These are phyloP conservation scores for Colletotrichum sublineola DNA, from an alignment of 2,329 filamentous ascomycete species.

Conservation along the genomic window DNA sequence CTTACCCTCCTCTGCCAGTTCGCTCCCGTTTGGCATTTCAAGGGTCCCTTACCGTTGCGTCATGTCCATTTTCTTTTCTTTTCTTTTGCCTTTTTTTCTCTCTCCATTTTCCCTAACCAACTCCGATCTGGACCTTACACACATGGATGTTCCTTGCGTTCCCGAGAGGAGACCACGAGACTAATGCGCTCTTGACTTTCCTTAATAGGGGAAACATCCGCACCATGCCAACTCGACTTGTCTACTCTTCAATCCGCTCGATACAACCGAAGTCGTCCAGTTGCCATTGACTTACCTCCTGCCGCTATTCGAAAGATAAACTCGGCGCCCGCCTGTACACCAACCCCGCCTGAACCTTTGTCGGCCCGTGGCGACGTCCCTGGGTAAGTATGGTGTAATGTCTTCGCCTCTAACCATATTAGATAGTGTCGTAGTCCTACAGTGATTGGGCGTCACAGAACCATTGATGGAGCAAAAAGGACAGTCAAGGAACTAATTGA, in stretches of 20 bases:
- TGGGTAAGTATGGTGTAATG: conserved; percentile 61
- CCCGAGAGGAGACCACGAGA: conserved; percentile 9
- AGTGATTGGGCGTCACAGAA: conserved; percentile 1
- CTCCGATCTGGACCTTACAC: conserved; percentile 38
- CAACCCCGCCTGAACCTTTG: conserved; percentile 63
- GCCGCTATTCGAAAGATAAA: conserved; percentile 53
- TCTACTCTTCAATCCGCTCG: conserved; percentile 33
- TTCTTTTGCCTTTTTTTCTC: conserved; percentile 39
- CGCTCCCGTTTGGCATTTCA: conserved; percentile 28
- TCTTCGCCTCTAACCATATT: neutral
- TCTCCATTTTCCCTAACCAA: conserved; percentile 14
- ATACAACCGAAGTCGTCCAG: conserved; percentile 59
- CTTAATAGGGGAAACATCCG: conserved; percentile 38
- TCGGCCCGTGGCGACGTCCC: conserved; percentile 70
- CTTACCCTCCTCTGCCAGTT: conserved; percentile 8
- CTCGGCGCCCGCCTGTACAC: conserved; percentile 51
- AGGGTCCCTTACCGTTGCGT: conserved; percentile 38
- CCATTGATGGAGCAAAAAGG: neutral
- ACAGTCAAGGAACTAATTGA: conserved; percentile 12
- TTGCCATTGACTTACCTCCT: conserved; percentile 65
- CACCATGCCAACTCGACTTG: conserved; percentile 21
- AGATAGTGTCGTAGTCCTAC: neutral
- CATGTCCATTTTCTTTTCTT: conserved; percentile 40
- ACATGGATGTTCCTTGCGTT: conserved; percentile 19
- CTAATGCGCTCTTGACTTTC: conserved; percentile 38